phyloP scores from a whole-genome alignment of 176 grass and related monocot genomes.

The Saccharum officinarum region DNA sequence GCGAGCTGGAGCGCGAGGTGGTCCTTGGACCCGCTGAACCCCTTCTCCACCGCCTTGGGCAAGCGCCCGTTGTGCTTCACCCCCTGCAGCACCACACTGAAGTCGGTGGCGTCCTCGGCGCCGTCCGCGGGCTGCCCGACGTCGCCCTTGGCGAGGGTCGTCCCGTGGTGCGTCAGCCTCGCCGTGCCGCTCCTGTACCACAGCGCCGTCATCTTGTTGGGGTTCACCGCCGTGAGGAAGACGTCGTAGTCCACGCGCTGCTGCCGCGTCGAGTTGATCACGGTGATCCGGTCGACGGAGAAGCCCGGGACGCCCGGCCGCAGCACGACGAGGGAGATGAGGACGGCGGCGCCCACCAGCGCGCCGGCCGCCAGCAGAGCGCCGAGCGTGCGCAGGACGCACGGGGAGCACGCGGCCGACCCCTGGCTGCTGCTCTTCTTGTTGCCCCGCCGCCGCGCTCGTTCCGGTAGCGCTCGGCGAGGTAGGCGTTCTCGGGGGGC shows the following conservation, averaged over 20 bases:
- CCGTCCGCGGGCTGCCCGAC: constrained; percentile 44
- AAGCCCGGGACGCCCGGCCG: constrained; percentile 57
- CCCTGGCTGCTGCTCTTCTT: not conserved
- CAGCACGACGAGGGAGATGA: constrained; percentile 34
- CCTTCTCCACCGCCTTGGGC: constrained; percentile 46
- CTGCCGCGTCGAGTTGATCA: constrained; percentile 24
- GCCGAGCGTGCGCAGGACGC: constrained; percentile 30
- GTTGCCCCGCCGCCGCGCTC: constrained; percentile 24
- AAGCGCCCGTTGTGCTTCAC: constrained; percentile 4
- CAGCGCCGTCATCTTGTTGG: constrained; percentile 56
- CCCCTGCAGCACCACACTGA: constrained; percentile 43
- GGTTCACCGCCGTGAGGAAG: constrained; percentile 59
- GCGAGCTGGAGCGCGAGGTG: constrained; percentile 32
- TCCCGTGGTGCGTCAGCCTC: constrained; percentile 16
- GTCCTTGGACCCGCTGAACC: constrained; percentile 38
- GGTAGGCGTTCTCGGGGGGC: constrained; percentile 79
- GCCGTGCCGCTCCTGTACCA: constrained; percentile 48
- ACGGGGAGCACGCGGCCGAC: constrained; percentile 15
- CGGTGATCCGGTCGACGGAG: constrained; percentile 42
- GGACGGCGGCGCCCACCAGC: constrained; percentile 23
- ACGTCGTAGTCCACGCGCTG: constrained; percentile 47
- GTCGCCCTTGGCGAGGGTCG: constrained; percentile 36
- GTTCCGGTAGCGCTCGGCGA: constrained; percentile 66
- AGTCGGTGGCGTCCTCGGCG: constrained; percentile 49
- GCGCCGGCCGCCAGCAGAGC: not conserved